Percentiles rank a stretch among this genome's conserved stretches.
phyloP scores from a whole-genome alignment of 169 alveolate genomes.

The Plasmodium reichenowi region DNA sequence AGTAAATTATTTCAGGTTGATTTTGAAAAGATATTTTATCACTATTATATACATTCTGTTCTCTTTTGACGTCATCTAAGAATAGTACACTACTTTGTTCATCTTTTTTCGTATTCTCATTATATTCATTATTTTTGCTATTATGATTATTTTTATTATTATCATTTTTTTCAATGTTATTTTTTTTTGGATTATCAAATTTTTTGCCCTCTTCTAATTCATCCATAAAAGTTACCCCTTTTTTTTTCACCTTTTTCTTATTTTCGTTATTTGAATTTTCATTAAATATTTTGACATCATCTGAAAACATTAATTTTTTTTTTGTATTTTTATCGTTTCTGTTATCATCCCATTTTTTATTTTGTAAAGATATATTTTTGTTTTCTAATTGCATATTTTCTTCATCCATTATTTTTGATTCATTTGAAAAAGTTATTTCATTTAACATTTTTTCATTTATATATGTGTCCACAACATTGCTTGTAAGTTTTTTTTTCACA shows the following conservation, averaged over 20 bases:
- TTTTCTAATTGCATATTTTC: not conserved
- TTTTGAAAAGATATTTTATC: not conserved
- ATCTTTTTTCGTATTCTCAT: not conserved
- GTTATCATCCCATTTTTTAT: not conserved
- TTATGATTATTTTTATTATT: not conserved
- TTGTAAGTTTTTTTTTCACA: constrained; percentile 1
- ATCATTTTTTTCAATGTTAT: constrained; percentile 15
- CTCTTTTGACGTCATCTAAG: constrained; percentile 11
- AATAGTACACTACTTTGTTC: constrained; percentile 43
- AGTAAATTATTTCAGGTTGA: constrained; percentile 20
- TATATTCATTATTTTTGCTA: not conserved
- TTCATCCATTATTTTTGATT: not conserved
- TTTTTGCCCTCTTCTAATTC: not conserved
- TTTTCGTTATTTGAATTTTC: constrained; percentile 8
- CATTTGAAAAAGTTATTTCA: constrained; percentile 17
- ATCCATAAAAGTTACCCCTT: constrained; percentile 27
- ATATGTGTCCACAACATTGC: not conserved
- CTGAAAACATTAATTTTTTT: constrained; percentile 61
- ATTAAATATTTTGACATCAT: constrained; percentile 19
- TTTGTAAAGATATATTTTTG: constrained; percentile 7
- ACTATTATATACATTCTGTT: not conserved
- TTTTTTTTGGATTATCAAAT: not conserved
- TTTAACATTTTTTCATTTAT: constrained; percentile 14
- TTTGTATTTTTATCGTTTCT: constrained; percentile 23
- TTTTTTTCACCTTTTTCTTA: constrained; percentile 12